Percentiles rank a stretch among this genome's conserved stretches.
Evolutionary conservation across 2,329 filamentous ascomycete species (phyloP).

Genomic region (Pseudogymnoascus sp.): DNA sequence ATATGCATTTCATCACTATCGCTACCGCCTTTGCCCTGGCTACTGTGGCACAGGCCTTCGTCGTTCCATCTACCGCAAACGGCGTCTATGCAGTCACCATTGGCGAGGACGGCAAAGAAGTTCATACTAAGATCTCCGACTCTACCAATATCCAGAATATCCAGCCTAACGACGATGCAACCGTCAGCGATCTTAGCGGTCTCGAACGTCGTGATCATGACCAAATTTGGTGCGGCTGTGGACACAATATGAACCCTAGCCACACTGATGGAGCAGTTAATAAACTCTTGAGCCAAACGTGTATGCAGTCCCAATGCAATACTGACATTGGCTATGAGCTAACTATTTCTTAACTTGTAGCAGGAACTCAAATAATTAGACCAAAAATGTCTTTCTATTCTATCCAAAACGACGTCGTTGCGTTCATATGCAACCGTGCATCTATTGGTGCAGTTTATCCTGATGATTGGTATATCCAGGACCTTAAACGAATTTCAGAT

Average conservation of each 20-base stretch:
- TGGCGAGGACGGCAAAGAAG: background rate
- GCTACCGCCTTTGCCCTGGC: background rate
- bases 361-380: background rate
- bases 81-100: background rate
- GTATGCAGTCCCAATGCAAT: background rate
- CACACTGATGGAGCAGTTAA: background rate
- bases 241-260: background rate
- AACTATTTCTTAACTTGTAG: background rate
- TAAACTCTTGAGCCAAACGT: background rate
- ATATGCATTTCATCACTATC: background rate
- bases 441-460: too few species aligned
- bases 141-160: background rate
- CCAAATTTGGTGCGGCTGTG: background rate
- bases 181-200: background rate
- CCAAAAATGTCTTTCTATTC: background rate
- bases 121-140: background rate
- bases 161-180: background rate
- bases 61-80: background rate
- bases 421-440: background rate
- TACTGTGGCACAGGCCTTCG: background rate
- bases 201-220: background rate
- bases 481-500: background rate
- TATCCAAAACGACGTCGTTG: background rate
- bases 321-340: background rate
- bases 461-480: background rate